These are phyloP conservation scores for Penicillium hesseltinei DNA, from an alignment of 2,329 filamentous ascomycete genomes.

Conservation along the genomic window DNA sequence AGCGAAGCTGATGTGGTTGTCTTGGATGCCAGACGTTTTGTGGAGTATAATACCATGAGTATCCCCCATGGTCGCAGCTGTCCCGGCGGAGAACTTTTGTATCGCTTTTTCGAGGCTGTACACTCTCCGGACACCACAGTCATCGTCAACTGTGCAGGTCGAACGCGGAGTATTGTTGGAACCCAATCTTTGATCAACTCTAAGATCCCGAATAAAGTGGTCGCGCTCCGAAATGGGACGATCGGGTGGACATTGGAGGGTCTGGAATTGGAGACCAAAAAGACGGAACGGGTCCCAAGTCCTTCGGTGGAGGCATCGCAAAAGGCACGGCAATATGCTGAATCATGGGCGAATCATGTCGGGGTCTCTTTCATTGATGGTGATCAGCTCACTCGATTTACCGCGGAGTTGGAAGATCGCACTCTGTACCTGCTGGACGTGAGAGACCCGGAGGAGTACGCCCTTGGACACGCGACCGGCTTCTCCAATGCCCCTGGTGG, in stretches of 20 bases:
- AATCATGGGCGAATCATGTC: conserved; percentile 14
- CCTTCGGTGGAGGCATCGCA: conserved; percentile 11
- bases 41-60: conserved; percentile 35
- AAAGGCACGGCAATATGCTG: conserved; percentile 9
- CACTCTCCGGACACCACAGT: conserved; percentile 28
- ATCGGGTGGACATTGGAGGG: conserved; percentile 35
- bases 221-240: conserved; percentile 32
- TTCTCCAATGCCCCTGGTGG: conserved; percentile 33
- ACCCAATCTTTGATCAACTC: conserved; percentile 32
- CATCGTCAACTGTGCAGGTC: conserved; percentile 33
- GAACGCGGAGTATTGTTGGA: conserved; percentile 34
- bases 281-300: conserved; percentile 16
- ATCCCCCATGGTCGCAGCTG: conserved; percentile 33
- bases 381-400: conserved; percentile 8
- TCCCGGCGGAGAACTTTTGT: conserved; percentile 32
- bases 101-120: conserved; percentile 31
- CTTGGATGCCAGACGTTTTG: conserved; percentile 31
- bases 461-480: conserved; percentile 21
- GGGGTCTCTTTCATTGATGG: conserved; percentile 6
- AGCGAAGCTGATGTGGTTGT: conserved; percentile 23
- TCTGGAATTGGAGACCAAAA: conserved; percentile 24
- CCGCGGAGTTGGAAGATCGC: conserved; percentile 12
- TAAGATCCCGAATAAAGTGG: conserved; percentile 26
- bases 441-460: conserved; percentile 31
- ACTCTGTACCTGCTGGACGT: conserved; percentile 32